Percentiles rank a stretch among this genome's conserved stretches.
Conservation (phyloP, 2,329 filamentous ascomycete genomes). For the Pseudogymnoascus sp. region DNA sequence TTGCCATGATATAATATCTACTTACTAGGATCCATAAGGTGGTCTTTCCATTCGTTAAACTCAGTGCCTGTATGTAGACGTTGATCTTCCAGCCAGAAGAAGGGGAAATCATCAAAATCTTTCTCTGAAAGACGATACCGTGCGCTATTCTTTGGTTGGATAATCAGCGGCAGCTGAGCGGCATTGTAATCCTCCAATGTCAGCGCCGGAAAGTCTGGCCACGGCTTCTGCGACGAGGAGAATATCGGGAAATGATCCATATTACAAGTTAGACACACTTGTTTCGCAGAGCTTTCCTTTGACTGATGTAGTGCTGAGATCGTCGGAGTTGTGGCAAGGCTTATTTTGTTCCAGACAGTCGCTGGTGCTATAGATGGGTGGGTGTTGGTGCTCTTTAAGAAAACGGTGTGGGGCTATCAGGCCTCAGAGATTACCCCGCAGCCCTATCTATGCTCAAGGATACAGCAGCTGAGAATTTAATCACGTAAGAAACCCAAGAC, state of each 20-base stretch:
- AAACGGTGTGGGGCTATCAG: neutral
- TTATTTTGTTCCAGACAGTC: neutral
- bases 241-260: neutral
- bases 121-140: neutral
- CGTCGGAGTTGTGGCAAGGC: neutral
- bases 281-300: neutral
- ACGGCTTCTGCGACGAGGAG: neutral
- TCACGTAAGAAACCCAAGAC: neutral
- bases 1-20: neutral
- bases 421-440: neutral
- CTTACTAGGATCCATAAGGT: neutral
- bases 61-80: neutral
- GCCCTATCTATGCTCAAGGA: neutral
- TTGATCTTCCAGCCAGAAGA: neutral
- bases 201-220: slow-evolving; percentile 5
- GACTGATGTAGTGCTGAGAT: neutral
- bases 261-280: neutral
- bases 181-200: neutral
- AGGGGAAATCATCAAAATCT: neutral
- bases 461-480: neutral
- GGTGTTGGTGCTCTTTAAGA: neutral
- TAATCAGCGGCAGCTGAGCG: neutral
- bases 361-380: neutral
- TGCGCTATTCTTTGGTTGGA: neutral
- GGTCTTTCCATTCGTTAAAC: neutral